Evolutionary conservation across 768 basidiomycete genomes (phyloP), one percentile per base, ranked within the genome.

Genomic region (Kwoniella mangroviensis): DNA sequence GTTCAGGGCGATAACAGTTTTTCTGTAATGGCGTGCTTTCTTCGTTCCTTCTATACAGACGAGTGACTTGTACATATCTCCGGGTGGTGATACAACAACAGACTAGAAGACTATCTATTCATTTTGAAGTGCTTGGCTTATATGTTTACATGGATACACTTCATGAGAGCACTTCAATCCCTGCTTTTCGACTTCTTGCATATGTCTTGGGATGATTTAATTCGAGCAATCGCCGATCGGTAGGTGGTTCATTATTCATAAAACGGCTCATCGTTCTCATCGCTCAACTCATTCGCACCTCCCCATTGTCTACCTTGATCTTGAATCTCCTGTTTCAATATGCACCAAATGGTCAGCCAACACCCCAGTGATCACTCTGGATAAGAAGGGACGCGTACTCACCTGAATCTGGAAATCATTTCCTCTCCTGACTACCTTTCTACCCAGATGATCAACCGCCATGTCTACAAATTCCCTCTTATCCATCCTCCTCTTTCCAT

Each of bases 261-360:
- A 40, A 51, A 70, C 6, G 72, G 72, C 45, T 67, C 68, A 60
- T 73, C 72, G 55, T 67, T 65, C 24, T 67, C 56, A 54, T 73
- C 72, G 22, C 57, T 40, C 53, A 73, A 28, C 62, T 73, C 72
- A 40, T 62, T 64, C 3, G 72, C 72, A 2, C 72, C 72, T 49
- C 22, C 62, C 71, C 71, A 73, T 52, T 65, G 67, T 51, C 62
- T 43, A 41, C 64, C 68, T 26, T 55, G 58, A 59, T 63, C 68
- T 63, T 54, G 15, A 22, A 26, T 55, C 21, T 69, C 68, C 68
- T 69, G 22, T 17, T 26, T 17, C 19, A 28, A 12, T 1, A 15
- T 12, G 7, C 21, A 15, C 41, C 13, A 26, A 12, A 49, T 57
- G n/a, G 40, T 45, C 58, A 59, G 28, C 10, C 4, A 45, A 34